A percentile compares a stretch with the other conserved stretches of the same genome.
Conservation (phyloP, 75 land plant species). For the Isoetes taiwanensis region DNA sequence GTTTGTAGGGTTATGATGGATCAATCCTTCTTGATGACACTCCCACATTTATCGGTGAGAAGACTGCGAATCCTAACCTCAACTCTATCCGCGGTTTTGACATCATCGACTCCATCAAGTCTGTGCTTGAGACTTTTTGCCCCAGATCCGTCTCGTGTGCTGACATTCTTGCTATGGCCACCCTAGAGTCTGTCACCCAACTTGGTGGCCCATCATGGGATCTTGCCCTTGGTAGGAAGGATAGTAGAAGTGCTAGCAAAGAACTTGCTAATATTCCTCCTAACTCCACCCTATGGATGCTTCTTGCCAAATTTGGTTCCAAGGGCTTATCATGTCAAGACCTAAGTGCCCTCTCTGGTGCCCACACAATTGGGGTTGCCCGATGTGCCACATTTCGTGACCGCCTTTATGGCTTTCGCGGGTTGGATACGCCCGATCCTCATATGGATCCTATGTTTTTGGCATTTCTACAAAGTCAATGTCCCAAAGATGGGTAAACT, state of each 20-base stretch:
- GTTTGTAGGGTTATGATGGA: too few relatives aligned
- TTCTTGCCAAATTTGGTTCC: too few relatives aligned
- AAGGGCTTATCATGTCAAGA: too few relatives aligned
- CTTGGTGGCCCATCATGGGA: too few relatives aligned
- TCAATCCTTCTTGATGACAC: slow-evolving; percentile 9
- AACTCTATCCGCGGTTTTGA: slow-evolving; percentile 5
- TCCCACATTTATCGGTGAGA: background rate
- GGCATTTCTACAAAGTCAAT: too few relatives aligned
- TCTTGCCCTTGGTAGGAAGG: too few relatives aligned
- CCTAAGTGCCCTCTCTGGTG: too few relatives aligned
- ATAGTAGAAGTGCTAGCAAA: too few relatives aligned
- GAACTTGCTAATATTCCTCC: too few relatives aligned
- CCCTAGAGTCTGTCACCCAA: background rate
- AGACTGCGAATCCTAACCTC: background rate
- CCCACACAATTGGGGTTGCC: slow-evolving; percentile 33
- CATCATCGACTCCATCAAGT: slow-evolving; percentile 1
- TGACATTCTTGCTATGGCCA: background rate
- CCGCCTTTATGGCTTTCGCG: slow-evolving; percentile 22
- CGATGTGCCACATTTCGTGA: slow-evolving; percentile 26
- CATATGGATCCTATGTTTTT: slow-evolving; percentile 22
- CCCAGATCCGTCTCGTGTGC: slow-evolving; percentile 4
- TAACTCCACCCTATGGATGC: too few relatives aligned
- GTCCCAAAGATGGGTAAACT: too few relatives aligned
- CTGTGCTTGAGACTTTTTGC: background rate
- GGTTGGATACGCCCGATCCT: slow-evolving; percentile 33